Base-by-base conservation (phyloP, 495 filamentous ascomycete genomes). In the Lophiostoma macrostomum region DNA sequence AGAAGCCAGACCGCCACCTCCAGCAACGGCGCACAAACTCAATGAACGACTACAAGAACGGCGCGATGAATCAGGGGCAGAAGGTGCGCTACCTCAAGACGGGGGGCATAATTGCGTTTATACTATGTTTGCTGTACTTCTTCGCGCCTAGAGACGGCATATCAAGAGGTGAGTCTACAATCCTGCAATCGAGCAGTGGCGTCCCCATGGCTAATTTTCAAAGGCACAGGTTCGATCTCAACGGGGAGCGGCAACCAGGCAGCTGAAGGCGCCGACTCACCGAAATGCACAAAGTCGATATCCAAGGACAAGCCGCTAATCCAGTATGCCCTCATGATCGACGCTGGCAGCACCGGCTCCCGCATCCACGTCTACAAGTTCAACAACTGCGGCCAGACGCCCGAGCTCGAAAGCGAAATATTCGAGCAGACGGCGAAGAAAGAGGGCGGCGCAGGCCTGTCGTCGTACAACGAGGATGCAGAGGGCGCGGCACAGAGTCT, bases 321-420 rank as follows among this genome's bases (percentile, higher is more conserved):
- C 53, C 93, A 98, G 65, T 97, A 96, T 76, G 93, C 89, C 50
- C 79, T 95, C 59, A 97, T 98, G 93, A 89, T 98, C 64, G 93
- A 98, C 75, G 93, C 93, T 30, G 93, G 93, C 48, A 96, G 91
- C 72, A 96, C 91, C 32, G 93, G 93, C 51, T 97, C 93, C 53
- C 87, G 93, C 47, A 96, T 98, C 65, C 93, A 98, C 72, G 91
- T 97, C 47, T 98, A 96, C 74, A 84, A 85, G 53, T 98, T 98
- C 80, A 98, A 96, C 75, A 98, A 97, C 75, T 98, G 93, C 73
- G 94, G 90, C 43, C 68, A 85, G 29, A 90, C 91, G 18, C 93
- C 93, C n/a, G 93, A 97, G 72, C 78, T 98, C 14, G 93, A 98
- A 67, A 74, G 82, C 61, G 93, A 98, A 67, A 76, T 84, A 18